These are phyloP conservation scores for Lachancea fermentati DNA, from an alignment of 805 yeast species.

Conservation along the genomic window DNA sequence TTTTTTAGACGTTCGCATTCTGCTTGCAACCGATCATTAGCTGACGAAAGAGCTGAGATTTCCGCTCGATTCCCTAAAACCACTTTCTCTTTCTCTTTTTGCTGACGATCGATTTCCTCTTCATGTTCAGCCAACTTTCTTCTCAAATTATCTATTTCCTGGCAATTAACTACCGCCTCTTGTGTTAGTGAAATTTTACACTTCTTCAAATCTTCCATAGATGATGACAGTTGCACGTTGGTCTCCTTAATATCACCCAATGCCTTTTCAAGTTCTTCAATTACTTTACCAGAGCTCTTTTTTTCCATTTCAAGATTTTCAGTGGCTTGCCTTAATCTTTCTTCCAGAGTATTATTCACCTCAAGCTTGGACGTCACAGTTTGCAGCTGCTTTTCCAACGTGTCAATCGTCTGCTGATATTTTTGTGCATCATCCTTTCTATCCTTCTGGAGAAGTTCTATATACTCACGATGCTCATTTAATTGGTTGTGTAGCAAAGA, in stretches of 20 bases:
- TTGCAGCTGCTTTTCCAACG: background rate
- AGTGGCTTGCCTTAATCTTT: slow-evolving; percentile 2
- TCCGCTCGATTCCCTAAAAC: background rate
- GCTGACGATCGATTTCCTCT: background rate
- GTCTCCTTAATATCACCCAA: background rate
- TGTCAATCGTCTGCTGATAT: slow-evolving; percentile 1
- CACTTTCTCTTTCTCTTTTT: background rate
- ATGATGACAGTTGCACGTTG: background rate
- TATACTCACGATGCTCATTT: background rate
- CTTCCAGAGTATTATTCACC: slow-evolving; percentile 2
- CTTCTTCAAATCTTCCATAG: background rate
- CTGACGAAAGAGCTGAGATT: background rate
- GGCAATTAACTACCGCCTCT: background rate
- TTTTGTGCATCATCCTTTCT: background rate
- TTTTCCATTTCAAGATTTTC: background rate
- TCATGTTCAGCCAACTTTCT: background rate
- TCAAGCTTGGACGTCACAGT: background rate
- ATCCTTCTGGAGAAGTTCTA: background rate
- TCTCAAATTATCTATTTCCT: slow-evolving; percentile 3
- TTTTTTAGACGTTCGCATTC: slow-evolving; percentile 2
- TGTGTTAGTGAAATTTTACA: background rate
- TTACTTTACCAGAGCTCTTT: background rate
- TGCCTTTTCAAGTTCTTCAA: background rate
- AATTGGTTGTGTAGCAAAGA: slow-evolving; percentile 1
- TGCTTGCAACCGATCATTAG: background rate